Percentiles rank a stretch among this genome's conserved stretches.
Conservation (phyloP, 352 stramenopile genomes). For the Pythium insidiosum region DNA sequence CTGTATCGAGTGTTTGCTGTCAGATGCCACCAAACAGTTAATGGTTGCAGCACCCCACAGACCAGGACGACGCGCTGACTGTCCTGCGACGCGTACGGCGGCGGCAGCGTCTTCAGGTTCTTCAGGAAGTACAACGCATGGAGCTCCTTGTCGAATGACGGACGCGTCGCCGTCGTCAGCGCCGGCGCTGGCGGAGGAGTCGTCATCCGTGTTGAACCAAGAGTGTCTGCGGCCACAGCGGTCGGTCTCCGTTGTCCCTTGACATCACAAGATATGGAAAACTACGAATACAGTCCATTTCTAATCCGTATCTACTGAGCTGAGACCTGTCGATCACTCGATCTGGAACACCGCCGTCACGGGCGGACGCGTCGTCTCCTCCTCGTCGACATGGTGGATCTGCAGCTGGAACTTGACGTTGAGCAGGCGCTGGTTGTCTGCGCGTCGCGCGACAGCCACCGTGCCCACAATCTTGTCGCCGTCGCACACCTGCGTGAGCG, state of each 20-base stretch:
- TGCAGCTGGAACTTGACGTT: conserved; percentile 85
- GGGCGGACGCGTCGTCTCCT: conserved; percentile 29
- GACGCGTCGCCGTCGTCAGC: conserved; percentile 8
- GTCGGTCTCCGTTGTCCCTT: too few relatives aligned
- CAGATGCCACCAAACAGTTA: not conserved
- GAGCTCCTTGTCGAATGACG: conserved; percentile 57
- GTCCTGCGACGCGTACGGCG: conserved; percentile 74
- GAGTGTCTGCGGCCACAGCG: too few relatives aligned
- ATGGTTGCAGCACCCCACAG: conserved; percentile 1
- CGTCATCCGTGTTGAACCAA: too few relatives aligned
- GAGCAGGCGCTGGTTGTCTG: conserved; percentile 85
- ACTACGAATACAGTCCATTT: too few relatives aligned
- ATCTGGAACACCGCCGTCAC: conserved; percentile 77
- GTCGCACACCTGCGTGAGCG: conserved; percentile 76
- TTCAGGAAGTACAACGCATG: conserved; percentile 79
- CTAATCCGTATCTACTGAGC: conserved; percentile 18
- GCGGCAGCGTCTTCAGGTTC: conserved; percentile 58
- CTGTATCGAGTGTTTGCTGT: conserved; percentile 7
- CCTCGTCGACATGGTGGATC: conserved; percentile 56
- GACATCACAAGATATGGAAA: too few relatives aligned
- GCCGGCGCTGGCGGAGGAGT: not conserved
- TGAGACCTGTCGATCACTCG: conserved; percentile 66
- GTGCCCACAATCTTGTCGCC: conserved; percentile 65
- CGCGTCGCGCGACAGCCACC: conserved; percentile 64
- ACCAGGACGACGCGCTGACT: conserved; percentile 73